Base-by-base conservation (phyloP, 768 basidiomycete species). In the Ephemerocybe angulata region DNA sequence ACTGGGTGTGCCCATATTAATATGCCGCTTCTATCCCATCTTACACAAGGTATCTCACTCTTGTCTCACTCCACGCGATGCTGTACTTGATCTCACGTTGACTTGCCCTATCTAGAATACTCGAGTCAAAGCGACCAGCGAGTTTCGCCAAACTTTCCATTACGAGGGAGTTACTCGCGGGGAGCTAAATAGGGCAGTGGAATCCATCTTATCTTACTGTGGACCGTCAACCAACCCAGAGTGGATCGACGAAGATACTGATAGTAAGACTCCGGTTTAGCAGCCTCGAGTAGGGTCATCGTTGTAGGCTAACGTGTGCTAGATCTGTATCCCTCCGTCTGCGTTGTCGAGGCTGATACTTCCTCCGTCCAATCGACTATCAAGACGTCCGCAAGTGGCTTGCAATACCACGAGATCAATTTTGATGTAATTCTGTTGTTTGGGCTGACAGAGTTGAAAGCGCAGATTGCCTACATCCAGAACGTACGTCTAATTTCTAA, bases 1-100 rank as follows among this genome's bases (percentile, higher is more conserved):
- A 66, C 66, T 73, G 1, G 78, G 77, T 3, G 68, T 66, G 25
- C 38, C 38, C n/a, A 19, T 8, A 13, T 41, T 41, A 19, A 13
- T 7, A 5, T 6, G 56, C n/a, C 53, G 41, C 5, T 62, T 62
- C 51, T 53, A 53, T 22, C 47, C 57, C 27, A 57, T 62, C 27
- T 30, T 62, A 21, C 54, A 52, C 12, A 59, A 55, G 58, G 62
- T 54, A 40, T 3, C n/a, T 13, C 25, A 21, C 22, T n/a, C 43
- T 11, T 49, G 22, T 29, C 42, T n/a, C 17, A 52, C 12, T 38
- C 41, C 3, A 43, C 42, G 17, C 24, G n/a, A 5, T 19, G 15
- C 17, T 30, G 43, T 28, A 42, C 37, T n/a, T 21, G 17, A 2
- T 33, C 41, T 17, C 25, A 42, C 21, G n/a, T 54, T 15, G 46